These are phyloP conservation scores for Gastrodia elata DNA, from an alignment of 106 monocot species.

Conservation along the genomic window DNA sequence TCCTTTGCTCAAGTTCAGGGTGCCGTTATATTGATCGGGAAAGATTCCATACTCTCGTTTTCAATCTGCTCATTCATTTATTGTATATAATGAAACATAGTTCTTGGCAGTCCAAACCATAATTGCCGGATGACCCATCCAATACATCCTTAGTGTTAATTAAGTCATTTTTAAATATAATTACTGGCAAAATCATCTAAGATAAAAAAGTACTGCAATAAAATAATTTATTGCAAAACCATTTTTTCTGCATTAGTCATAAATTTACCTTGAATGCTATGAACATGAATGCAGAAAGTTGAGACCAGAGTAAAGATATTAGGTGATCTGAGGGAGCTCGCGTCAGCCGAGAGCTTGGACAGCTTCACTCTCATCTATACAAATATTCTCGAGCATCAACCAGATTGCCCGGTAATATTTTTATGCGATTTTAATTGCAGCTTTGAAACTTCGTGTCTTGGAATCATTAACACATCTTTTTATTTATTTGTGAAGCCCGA, in stretches of 20 bases:
- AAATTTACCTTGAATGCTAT: slow-evolving; percentile 4
- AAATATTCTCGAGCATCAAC: slow-evolving; percentile 88
- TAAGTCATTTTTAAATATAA: no score
- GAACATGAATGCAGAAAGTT: slow-evolving; percentile 61
- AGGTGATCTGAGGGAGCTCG: slow-evolving; percentile 76
- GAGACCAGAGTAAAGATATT: slow-evolving; percentile 77
- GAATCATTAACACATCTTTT: not conserved
- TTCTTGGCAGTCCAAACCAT: no score
- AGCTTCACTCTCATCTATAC: slow-evolving; percentile 87
- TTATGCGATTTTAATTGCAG: slow-evolving; percentile 1
- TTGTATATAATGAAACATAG: no score
- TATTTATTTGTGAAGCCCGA: slow-evolving; percentile 60
- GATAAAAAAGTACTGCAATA: no score
- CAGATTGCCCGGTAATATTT: slow-evolving; percentile 86
- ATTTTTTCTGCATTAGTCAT: not conserved
- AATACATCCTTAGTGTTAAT: no score
- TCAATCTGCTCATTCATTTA: no score
- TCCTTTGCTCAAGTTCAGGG: no score
- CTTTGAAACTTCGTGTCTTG: not conserved
- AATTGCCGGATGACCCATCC: no score
- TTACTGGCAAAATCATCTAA: no score
- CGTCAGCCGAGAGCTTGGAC: slow-evolving; percentile 92
- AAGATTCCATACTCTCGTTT: no score
- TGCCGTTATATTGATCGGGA: no score
- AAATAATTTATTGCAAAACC: not conserved